Evolutionary conservation across 2,329 filamentous ascomycete species (phyloP), one percentile per base, ranked within the genome.

Genomic region (Fusarium palustre): DNA sequence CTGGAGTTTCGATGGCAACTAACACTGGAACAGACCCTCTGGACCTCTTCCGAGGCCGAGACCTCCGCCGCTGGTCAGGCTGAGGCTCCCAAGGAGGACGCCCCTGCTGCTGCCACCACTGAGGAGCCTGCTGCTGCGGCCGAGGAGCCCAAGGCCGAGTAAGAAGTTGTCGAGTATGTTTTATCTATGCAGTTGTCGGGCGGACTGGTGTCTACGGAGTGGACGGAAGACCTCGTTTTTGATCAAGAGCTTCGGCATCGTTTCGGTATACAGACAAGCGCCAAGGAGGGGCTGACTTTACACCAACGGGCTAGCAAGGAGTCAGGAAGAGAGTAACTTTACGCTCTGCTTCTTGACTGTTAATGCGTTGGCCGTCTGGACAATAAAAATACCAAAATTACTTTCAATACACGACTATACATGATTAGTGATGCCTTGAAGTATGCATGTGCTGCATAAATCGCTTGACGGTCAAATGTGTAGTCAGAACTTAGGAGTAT

Each of bases 11-110:
- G 30, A 30, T 33, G 5, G 41, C 50, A 55, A 52, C 81, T 83
- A 74, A 82, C 71, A 34, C 18, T 6, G 34, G 7, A 39, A 54
- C 75, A 97, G 94, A 98, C 96, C 74, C 94, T 98, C 83, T 98
- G 96, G 96, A 98, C 96, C 79, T 98, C 95, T 66, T 98, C 95
- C 75, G 96, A 98, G 89, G 93, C 94, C 71, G 96, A 98, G 87
- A 89, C 92, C 77, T 84, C 91, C 74, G 86, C 87, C 64, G 80
- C 82, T 68, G 81, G 81, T 67, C 84, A 87, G 75, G 80, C 84
- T 64, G 82, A 87, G 64, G 81, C 88, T 64, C 73, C 78, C 58
- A 80, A 81, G 77, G 80, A 81, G 66, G 78, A 80, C 33, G 82
- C 83, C 70, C 82, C 88, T 73, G 77, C 85, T 65, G 83, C 85